Base-by-base conservation (phyloP, 345 rosid species). In the Murraya paniculata region DNA sequence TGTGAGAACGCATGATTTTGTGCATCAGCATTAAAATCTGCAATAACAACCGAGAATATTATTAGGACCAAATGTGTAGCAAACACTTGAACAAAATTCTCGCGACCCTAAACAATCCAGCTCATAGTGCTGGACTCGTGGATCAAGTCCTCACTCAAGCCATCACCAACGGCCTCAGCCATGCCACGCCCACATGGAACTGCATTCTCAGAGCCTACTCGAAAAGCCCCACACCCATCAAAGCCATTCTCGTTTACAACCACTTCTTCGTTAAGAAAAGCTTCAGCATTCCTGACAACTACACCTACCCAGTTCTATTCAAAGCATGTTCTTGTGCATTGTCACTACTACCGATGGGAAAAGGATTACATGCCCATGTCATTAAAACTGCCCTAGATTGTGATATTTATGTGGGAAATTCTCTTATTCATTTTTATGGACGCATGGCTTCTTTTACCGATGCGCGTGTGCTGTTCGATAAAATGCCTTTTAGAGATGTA, bases 141-240 rank as follows among this genome's bases (percentile, higher is more conserved):
- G 81, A 80, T 74, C 83, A 83, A 77, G 61, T 77, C 45, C 69
- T 80, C 11, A 14, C 76, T 75, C 86, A 73, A 45, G 61, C 74
- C 78, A 77, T 83, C 72, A 77, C 74, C 41, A 31, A 18, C 62
- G 67, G 64, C 62, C 72, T 74, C 75, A 3, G 16, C 53, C 57
- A 68, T 25, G n/a, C 78, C 68, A 76, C 74, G 13, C 57, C 73
- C 71, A 74, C 80, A 6, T 69, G 79, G 67, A 81, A 84, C 68
- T 78, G 60, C 25, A 75, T 83, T 53, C 69, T 83, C 4, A 75
- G 82, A 78, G 77, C 72, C 21, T 78, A 78, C 68, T 74, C 76
- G 35, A 58, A 78, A 13, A 62, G 62, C 60, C 68, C 78, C 56
- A 61, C 71, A 22, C 80, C 82, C 75, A 55, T 73, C 67, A 81